phyloP scores from a whole-genome alignment of 2,329 filamentous ascomycete genomes.

The Phaeomoniella chlamydospora region DNA sequence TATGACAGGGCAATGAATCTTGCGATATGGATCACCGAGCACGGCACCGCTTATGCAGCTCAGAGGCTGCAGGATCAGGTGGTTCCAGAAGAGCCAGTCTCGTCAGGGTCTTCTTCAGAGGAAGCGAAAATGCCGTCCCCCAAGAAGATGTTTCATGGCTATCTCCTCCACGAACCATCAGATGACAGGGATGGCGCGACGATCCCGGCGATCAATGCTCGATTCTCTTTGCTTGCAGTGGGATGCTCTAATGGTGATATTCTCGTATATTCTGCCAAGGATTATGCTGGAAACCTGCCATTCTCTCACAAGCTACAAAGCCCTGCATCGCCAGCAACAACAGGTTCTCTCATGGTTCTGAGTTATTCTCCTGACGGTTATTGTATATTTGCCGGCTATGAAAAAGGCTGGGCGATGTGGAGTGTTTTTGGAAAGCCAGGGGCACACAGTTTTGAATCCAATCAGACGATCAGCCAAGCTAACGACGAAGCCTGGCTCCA shows the following conservation, averaged over 20 bases:
- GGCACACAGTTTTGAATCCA: slow-evolving; percentile 66
- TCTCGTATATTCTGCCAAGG: slow-evolving; percentile 79
- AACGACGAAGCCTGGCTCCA: slow-evolving; percentile 77
- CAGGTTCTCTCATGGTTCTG: slow-evolving; percentile 60
- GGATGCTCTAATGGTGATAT: slow-evolving; percentile 69
- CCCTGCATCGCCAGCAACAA: slow-evolving; percentile 50
- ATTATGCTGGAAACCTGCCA: slow-evolving; percentile 87
- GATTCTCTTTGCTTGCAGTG: slow-evolving; percentile 85
- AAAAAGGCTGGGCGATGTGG: slow-evolving; percentile 89
- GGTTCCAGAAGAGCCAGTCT: slow-evolving; percentile 26
- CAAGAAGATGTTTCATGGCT: slow-evolving; percentile 64
- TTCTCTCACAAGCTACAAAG: slow-evolving; percentile 64
- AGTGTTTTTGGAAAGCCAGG: slow-evolving; percentile 91
- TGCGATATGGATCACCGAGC: slow-evolving; percentile 78
- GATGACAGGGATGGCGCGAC: slow-evolving; percentile 46
- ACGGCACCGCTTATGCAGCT: slow-evolving; percentile 80
- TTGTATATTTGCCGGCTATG: slow-evolving; percentile 85
- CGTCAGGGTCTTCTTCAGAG: slow-evolving; percentile 13
- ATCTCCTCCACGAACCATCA: slow-evolving; percentile 73
- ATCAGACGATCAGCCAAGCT: slow-evolving; percentile 44
- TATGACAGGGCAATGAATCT: slow-evolving; percentile 95
- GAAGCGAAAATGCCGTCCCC: slow-evolving; percentile 31
- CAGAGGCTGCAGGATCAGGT: slow-evolving; percentile 44
- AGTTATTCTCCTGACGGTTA: slow-evolving; percentile 91
- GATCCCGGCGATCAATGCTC: slow-evolving; percentile 75